Percentiles rank a stretch among this genome's conserved stretches.
These are phyloP conservation scores for Sergeia podlipaevii DNA, from an alignment of 208 protist species.

Conservation along the genomic window DNA sequence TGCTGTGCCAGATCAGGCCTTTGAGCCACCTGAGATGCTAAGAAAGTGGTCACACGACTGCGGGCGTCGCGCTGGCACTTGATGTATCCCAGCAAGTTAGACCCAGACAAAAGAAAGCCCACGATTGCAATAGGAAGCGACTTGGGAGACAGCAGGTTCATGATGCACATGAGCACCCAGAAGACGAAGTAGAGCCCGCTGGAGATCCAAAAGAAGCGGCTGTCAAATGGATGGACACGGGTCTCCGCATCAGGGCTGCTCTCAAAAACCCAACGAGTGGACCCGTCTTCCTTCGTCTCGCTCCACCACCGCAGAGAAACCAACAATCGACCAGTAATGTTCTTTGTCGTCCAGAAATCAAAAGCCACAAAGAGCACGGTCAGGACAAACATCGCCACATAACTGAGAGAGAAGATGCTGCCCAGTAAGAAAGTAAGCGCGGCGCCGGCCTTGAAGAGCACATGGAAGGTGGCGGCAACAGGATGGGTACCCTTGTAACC, in stretches of 20 bases:
- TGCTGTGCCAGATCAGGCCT: conserved; percentile 37
- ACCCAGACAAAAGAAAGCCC: conserved; percentile 43
- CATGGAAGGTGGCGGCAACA: conserved; percentile 83
- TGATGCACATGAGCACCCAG: conserved; percentile 68
- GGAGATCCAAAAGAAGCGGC: conserved; percentile 81
- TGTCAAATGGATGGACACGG: conserved; percentile 75
- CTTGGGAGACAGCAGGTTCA: conserved; percentile 68
- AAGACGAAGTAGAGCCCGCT: conserved; percentile 35
- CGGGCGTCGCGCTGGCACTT: conserved; percentile 81
- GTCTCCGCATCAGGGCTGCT: conserved; percentile 58
- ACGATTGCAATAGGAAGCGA: conserved; percentile 57
- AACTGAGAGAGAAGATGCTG: conserved; percentile 46
- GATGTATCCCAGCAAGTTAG: conserved; percentile 81
- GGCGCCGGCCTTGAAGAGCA: conserved; percentile 81
- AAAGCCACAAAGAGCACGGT: conserved; percentile 83
- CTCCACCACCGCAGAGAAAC: conserved; percentile 95
- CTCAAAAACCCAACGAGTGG: conserved; percentile 93
- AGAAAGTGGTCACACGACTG: conserved; percentile 51
- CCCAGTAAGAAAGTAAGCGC: conserved; percentile 83
- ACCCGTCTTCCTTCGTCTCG: conserved; percentile 91
- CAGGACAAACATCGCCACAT: conserved; percentile 83
- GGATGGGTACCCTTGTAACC: conserved; percentile 84
- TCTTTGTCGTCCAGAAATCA: conserved; percentile 96
- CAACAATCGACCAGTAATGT: conserved; percentile 92
- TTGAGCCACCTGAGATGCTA: conserved; percentile 46